phyloP scores from a whole-genome alignment of 352 stramenopile species.

The Albugo laibachii region DNA sequence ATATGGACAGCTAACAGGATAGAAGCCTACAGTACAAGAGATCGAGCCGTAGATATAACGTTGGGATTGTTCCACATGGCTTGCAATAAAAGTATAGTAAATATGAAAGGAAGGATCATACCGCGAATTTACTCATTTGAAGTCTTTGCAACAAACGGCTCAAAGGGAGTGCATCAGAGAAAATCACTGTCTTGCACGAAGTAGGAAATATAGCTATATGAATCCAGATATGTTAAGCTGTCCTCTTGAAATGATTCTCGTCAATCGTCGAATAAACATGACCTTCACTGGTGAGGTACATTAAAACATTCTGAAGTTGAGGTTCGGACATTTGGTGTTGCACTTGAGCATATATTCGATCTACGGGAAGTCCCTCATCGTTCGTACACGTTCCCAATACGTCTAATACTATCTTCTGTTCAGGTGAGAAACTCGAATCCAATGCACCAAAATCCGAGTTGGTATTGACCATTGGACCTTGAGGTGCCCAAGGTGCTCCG shows the following conservation, averaged over 20 bases:
- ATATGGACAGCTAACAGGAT: too few species aligned
- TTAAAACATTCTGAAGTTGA: slow-evolving; percentile 41
- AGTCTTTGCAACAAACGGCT: too few species aligned
- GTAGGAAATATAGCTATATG: not conserved
- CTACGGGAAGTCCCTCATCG: slow-evolving; percentile 57
- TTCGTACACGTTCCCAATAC: slow-evolving; percentile 45
- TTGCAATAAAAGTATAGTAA: too few species aligned
- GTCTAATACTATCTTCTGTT: slow-evolving; percentile 64
- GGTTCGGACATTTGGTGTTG: slow-evolving; percentile 39
- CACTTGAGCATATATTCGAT: slow-evolving; percentile 52
- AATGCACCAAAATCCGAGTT: slow-evolving; percentile 24
- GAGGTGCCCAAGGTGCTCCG: slow-evolving; percentile 6
- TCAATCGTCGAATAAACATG: slow-evolving; percentile 85
- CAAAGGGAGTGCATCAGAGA: too few species aligned
- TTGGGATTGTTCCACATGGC: too few species aligned
- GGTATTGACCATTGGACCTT: slow-evolving; percentile 9
- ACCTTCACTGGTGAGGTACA: slow-evolving; percentile 73
- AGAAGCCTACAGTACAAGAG: too few species aligned
- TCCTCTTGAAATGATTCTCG: slow-evolving; percentile 81
- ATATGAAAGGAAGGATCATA: too few species aligned
- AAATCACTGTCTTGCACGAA: too few species aligned
- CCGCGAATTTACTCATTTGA: too few species aligned
- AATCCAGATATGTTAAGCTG: slow-evolving; percentile 17
- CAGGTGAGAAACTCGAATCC: slow-evolving; percentile 44
- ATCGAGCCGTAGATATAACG: too few species aligned